These are phyloP conservation scores for Brassica carinata DNA, from an alignment of 345 rosid species.

Conservation along the genomic window DNA sequence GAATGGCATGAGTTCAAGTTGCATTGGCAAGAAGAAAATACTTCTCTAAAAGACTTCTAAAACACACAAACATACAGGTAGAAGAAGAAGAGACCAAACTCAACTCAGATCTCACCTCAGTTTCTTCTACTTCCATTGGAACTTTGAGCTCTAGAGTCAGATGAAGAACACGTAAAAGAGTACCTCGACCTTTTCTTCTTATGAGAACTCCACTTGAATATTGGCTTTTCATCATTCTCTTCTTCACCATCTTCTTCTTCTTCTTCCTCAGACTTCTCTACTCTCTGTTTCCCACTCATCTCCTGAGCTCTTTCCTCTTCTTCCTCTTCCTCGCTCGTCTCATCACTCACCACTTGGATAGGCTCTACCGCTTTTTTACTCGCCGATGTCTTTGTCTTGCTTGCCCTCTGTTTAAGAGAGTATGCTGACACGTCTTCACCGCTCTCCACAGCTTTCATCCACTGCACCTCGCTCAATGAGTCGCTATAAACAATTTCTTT, in stretches of 20 bases:
- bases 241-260: slow-evolving; percentile 33
- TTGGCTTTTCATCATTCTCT: slow-evolving; percentile 29
- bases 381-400: slow-evolving; percentile 33
- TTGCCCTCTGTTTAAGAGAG: slow-evolving; percentile 46
- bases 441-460: slow-evolving; percentile 85
- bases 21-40: slow-evolving; percentile 8
- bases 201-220: slow-evolving; percentile 75
- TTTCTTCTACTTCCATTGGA: slow-evolving; percentile 25
- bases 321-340: slow-evolving; percentile 60
- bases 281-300: slow-evolving; percentile 41
- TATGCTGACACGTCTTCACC: slow-evolving; percentile 52
- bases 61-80: slow-evolving; percentile 10
- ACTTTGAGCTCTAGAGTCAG: slow-evolving; percentile 73
- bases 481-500: slow-evolving; percentile 75
- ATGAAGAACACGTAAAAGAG: slow-evolving; percentile 61
- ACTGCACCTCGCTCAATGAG: slow-evolving; percentile 74
- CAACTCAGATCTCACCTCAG: slow-evolving; percentile 25
- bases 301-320: slow-evolving; percentile 36
- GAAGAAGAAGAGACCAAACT: slow-evolving; percentile 31
- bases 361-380: slow-evolving; percentile 13
- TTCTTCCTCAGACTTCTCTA: slow-evolving; percentile 46
- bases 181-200: slow-evolving; percentile 90
- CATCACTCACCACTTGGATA: slow-evolving; percentile 57
- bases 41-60: neutral
- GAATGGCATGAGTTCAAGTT: slow-evolving; percentile 4